These are phyloP conservation scores for Actinomucor elegans DNA, from an alignment of 371 early-diverging fungal genomes.

Conservation along the genomic window DNA sequence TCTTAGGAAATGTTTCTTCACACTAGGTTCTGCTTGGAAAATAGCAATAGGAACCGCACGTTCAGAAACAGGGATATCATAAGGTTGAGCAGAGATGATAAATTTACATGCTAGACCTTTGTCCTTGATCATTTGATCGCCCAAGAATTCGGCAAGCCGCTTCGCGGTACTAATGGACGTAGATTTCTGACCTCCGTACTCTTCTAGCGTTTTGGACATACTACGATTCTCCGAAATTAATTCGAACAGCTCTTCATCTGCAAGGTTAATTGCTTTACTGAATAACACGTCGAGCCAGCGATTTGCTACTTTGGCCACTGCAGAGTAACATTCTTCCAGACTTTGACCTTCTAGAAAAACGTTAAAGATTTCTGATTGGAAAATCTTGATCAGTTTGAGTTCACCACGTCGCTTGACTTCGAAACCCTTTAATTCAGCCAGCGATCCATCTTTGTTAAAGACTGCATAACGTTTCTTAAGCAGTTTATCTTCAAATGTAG, in stretches of 20 bases:
- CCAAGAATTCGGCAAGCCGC: slow-evolving; percentile 97
- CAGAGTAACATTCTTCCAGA: slow-evolving; percentile 90
- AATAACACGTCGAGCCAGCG: slow-evolving; percentile 97
- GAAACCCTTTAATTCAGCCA: slow-evolving; percentile 99
- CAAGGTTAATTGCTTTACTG: slow-evolving; percentile 80
- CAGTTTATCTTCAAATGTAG: slow-evolving; percentile 95
- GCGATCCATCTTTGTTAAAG: slow-evolving; percentile 92
- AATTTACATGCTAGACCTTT: slow-evolving; percentile 98
- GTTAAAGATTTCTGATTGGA: slow-evolving; percentile 96
- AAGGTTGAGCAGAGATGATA: slow-evolving; percentile 90
- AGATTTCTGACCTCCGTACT: slow-evolving; percentile 94
- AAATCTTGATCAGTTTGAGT: slow-evolving; percentile 97
- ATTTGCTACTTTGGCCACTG: slow-evolving; percentile 89
- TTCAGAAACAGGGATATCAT: slow-evolving; percentile 90
- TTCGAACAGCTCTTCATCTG: slow-evolving; percentile 94
- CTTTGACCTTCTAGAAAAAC: slow-evolving; percentile 89
- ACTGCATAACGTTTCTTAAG: slow-evolving; percentile 99
- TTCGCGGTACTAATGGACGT: slow-evolving; percentile 96
- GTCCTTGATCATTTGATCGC: slow-evolving; percentile 97
- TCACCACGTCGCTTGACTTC: slow-evolving; percentile 99
- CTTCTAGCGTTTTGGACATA: slow-evolving; percentile 95
- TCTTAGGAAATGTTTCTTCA: slow-evolving; percentile 84
- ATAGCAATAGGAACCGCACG: slow-evolving; percentile 97
- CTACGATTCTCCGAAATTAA: slow-evolving; percentile 97
- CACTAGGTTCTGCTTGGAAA: slow-evolving; percentile 83